phyloP scores from a whole-genome alignment of 2,329 filamentous ascomycete genomes.

The Xylariaceae sp. region DNA sequence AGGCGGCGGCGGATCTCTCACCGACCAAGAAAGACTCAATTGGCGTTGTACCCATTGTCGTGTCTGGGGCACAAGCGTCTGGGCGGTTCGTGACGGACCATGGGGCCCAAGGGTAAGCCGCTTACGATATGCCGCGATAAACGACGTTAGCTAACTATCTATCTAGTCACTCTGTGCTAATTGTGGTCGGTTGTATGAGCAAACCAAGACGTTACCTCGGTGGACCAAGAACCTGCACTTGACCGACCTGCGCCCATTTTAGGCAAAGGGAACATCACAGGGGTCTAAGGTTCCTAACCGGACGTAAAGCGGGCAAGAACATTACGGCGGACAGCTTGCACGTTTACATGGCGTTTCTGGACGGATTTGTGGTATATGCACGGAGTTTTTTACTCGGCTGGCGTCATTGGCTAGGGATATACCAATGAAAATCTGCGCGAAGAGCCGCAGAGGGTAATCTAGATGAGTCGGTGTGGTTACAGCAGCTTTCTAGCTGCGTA shows the following conservation, averaged over 20 bases:
- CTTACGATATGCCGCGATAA: background rate
- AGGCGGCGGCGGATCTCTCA: conserved; percentile 65
- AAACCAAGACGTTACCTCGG: conserved; percentile 79
- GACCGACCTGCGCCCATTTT: conserved; percentile 36
- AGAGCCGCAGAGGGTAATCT: conserved; percentile 8
- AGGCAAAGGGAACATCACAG: conserved; percentile 6
- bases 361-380: conserved; percentile 15
- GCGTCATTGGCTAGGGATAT: conserved; percentile 24
- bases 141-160: conserved; percentile 16
- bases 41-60: conserved; percentile 91
- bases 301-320: background rate
- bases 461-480: background rate
- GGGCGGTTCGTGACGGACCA: conserved; percentile 93
- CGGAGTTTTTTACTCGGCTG: conserved; percentile 14
- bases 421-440: conserved; percentile 11
- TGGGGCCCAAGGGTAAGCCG: conserved; percentile 74
- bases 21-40: conserved; percentile 74
- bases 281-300: background rate
- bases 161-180: conserved; percentile 84
- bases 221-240: conserved; percentile 73
- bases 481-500: background rate
- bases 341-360: conserved; percentile 18
- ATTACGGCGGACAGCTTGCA: conserved; percentile 5
- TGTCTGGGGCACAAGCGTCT: conserved; percentile 87
- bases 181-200: conserved; percentile 86